Conservation (phyloP, 2,329 filamentous ascomycete genomes). For the Colletotrichum melonis region DNA sequence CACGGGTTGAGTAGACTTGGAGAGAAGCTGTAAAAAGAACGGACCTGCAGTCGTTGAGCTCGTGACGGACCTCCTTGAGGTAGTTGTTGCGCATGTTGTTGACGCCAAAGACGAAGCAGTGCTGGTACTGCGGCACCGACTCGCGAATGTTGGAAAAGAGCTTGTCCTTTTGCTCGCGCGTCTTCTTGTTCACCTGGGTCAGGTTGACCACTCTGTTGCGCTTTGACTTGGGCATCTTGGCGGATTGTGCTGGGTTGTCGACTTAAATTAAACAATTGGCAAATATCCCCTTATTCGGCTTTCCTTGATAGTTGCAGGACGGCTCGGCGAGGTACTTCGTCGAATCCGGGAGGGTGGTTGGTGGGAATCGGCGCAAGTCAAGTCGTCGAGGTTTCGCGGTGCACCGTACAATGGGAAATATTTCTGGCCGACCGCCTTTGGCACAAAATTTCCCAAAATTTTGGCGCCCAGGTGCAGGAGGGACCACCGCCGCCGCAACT, state of each 20-base stretch:
- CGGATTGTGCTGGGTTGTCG: slow-evolving; percentile 33
- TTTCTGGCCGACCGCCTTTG: slow-evolving; percentile 36
- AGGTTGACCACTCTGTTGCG: slow-evolving; percentile 90
- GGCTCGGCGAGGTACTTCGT: not conserved
- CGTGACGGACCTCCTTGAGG: slow-evolving; percentile 87
- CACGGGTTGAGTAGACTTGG: not conserved
- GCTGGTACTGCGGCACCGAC: slow-evolving; percentile 84
- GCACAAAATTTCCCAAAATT: slow-evolving; percentile 35
- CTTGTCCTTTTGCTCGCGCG: slow-evolving; percentile 88
- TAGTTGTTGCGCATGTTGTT: slow-evolving; percentile 99
- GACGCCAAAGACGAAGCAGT: slow-evolving; percentile 93
- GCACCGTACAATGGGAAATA: slow-evolving; percentile 25
- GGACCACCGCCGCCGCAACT: slow-evolving; percentile 27
- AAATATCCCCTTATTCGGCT: slow-evolving; percentile 1
- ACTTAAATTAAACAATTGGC: not conserved
- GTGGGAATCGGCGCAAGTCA: not conserved
- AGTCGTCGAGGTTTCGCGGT: slow-evolving; percentile 8
- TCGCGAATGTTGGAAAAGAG: slow-evolving; percentile 91
- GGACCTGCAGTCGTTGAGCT: slow-evolving; percentile 87
- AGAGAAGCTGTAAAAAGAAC: slow-evolving; percentile 40
- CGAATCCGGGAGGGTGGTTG: not conserved
- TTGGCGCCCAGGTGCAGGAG: slow-evolving; percentile 24
- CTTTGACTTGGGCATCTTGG: slow-evolving; percentile 94
- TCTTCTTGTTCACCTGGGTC: slow-evolving; percentile 92
- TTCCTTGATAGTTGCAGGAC: not conserved